A percentile compares a stretch with the other conserved stretches of the same genome.
These are phyloP conservation scores for Cadophora sp. DNA, from an alignment of 2,329 filamentous ascomycete genomes.

Conservation along the genomic window DNA sequence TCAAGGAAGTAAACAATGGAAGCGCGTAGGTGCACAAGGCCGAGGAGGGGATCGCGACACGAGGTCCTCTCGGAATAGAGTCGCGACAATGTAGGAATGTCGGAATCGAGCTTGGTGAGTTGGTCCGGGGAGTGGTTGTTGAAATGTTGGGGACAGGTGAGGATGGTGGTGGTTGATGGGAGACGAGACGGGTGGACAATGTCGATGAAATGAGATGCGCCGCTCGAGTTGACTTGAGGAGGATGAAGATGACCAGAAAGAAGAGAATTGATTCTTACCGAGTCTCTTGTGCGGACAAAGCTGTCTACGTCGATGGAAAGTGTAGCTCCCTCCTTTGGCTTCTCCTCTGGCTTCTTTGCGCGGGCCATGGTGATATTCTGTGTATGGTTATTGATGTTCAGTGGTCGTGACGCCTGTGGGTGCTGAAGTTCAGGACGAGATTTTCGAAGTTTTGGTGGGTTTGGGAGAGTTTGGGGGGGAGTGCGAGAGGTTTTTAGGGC, in stretches of 20 bases:
- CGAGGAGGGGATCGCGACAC: slow-evolving; percentile 24
- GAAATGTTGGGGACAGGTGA: slow-evolving; percentile 26
- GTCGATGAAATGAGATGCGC: slow-evolving; percentile 5
- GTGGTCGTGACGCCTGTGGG: slow-evolving; percentile 1
- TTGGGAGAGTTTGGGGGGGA: neutral
- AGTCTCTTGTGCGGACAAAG: slow-evolving; percentile 81
- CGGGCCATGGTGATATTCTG: slow-evolving; percentile 47
- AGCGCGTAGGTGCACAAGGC: slow-evolving; percentile 36
- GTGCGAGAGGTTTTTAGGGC: neutral
- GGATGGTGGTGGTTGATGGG: slow-evolving; percentile 13
- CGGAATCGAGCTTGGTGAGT: slow-evolving; percentile 26
- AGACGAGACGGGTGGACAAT: slow-evolving; percentile 6
- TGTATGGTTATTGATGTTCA: slow-evolving; percentile 28
- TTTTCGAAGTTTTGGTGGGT: slow-evolving; percentile 10
- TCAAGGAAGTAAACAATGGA: slow-evolving; percentile 39
- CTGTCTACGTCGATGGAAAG: slow-evolving; percentile 70
- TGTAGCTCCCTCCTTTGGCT: slow-evolving; percentile 36
- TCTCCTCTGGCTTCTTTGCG: slow-evolving; percentile 48
- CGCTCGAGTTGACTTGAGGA: neutral
- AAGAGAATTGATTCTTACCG: slow-evolving; percentile 57
- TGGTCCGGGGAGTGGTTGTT: slow-evolving; percentile 28
- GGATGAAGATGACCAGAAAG: slow-evolving; percentile 2
- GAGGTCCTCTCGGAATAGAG: slow-evolving; percentile 29
- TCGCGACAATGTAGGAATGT: slow-evolving; percentile 33
- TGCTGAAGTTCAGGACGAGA: neutral